Percentiles rank a stretch among this genome's conserved stretches.
phyloP scores from a whole-genome alignment of 1,284 basidiomycete species.

The Lignosus rhinocerotis region DNA sequence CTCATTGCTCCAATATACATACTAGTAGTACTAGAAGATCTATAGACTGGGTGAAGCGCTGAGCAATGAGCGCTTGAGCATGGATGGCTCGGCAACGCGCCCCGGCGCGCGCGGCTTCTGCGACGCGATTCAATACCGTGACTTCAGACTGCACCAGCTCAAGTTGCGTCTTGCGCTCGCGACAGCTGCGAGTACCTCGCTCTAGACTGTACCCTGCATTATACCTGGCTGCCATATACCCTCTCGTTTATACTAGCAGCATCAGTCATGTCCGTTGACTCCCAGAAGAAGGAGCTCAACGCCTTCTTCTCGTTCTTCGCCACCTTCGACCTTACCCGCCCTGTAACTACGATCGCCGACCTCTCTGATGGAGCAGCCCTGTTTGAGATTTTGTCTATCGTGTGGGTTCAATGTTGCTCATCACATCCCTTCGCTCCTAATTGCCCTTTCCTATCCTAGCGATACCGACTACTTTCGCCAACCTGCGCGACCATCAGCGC shows the following conservation, averaged over 20 bases:
- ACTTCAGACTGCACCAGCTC: not conserved
- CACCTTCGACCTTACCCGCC: slow-evolving; percentile 66
- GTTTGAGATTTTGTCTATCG: slow-evolving; percentile 68
- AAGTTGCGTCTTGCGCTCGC: slow-evolving; percentile 6
- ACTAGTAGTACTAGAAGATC: too few relatives aligned
- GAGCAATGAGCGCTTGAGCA: too few relatives aligned
- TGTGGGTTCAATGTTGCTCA: slow-evolving; percentile 42
- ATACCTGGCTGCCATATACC: slow-evolving; percentile 23
- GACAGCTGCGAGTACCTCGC: slow-evolving; percentile 5
- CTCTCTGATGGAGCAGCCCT: slow-evolving; percentile 75
- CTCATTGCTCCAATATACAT: too few relatives aligned
- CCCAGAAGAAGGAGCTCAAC: slow-evolving; percentile 63
- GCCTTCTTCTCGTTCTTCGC: slow-evolving; percentile 79
- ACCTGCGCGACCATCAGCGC: slow-evolving; percentile 52
- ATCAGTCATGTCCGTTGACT: slow-evolving; percentile 41
- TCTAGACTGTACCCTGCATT: slow-evolving; percentile 7
- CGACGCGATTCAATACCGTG: not conserved
- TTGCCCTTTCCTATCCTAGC: slow-evolving; percentile 40
- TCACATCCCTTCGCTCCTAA: not conserved
- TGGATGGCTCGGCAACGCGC: not conserved
- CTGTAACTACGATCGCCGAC: slow-evolving; percentile 62
- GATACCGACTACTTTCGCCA: slow-evolving; percentile 80
- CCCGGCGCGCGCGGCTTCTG: not conserved
- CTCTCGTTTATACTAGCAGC: slow-evolving; percentile 8
- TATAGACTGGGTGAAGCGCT: too few relatives aligned